phyloP scores from a whole-genome alignment of 2,329 filamentous ascomycete species.

The Hymenoscyphus salicellus region DNA sequence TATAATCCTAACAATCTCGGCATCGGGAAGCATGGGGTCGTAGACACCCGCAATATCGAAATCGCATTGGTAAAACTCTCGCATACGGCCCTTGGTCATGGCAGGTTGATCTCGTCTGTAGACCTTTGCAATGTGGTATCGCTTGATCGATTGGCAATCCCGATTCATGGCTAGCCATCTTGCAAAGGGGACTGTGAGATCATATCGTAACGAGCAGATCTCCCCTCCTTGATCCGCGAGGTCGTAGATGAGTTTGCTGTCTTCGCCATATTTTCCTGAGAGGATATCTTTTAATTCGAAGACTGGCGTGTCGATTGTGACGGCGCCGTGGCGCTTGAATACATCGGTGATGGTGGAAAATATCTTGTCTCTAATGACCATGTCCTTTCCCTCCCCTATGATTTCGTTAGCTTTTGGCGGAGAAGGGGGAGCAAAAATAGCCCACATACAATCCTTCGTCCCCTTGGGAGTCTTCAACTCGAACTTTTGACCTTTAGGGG shows the following conservation, averaged over 20 bases:
- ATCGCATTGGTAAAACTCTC: slow-evolving; percentile 97
- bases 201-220: slow-evolving; percentile 79
- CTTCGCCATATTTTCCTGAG: slow-evolving; percentile 87
- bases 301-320: slow-evolving; percentile 76
- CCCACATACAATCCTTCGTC: slow-evolving; percentile 70
- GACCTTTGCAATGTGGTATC: slow-evolving; percentile 94
- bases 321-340: slow-evolving; percentile 80
- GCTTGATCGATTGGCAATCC: slow-evolving; percentile 77
- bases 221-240: slow-evolving; percentile 85
- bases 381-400: slow-evolving; percentile 67
- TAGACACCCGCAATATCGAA: slow-evolving; percentile 89
- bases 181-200: slow-evolving; percentile 85
- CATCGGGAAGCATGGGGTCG: slow-evolving; percentile 89
- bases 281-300: slow-evolving; percentile 87
- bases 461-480: slow-evolving; percentile 88
- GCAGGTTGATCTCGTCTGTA: slow-evolving; percentile 79
- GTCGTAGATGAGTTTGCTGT: slow-evolving; percentile 89
- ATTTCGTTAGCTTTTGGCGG: slow-evolving; percentile 13
- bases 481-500: slow-evolving; percentile 50
- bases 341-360: slow-evolving; percentile 72
- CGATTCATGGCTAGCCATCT: slow-evolving; percentile 88
- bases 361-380: slow-evolving; percentile 78
- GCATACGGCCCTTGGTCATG: slow-evolving; percentile 87
- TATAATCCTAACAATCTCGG: slow-evolving; percentile 81
- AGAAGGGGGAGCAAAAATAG: slow-evolving; percentile 5